Evolutionary conservation across 139 green algal species (phyloP).

Genomic region (Chlamydomonas applanata): DNA sequence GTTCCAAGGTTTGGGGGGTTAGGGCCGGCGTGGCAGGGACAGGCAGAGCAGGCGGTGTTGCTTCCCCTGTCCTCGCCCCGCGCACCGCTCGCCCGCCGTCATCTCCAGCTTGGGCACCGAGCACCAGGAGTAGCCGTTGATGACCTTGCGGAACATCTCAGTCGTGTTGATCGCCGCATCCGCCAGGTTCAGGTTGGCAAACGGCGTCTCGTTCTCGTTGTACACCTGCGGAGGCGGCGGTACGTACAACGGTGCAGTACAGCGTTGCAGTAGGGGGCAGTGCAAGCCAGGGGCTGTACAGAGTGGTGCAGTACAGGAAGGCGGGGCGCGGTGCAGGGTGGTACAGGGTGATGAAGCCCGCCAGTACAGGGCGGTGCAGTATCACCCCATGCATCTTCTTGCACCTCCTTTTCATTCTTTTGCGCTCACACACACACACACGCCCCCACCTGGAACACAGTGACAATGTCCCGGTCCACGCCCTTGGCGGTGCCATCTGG

Average conservation of each 20-base stretch:
- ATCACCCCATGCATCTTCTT: no score
- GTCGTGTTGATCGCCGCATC: neutral
- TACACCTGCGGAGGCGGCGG: neutral
- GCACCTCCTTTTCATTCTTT: no score
- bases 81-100: conserved; percentile 30
- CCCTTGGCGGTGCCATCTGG: conserved; percentile 26
- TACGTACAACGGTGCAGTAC: neutral
- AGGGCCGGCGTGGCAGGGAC: no score
- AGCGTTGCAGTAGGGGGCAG: no score
- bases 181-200: neutral
- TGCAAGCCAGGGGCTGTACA: no score
- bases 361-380: no score
- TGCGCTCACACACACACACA: no score
- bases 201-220: conserved; percentile 1
- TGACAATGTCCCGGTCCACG: conserved; percentile 37
- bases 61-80: no score
- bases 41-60: neutral
- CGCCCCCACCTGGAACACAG: conserved; percentile 28
- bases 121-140: conserved; percentile 39
- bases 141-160: conserved; percentile 1
- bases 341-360: no score
- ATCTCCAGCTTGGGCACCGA: conserved; percentile 18
- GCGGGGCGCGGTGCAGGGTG: no score
- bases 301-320: no score
- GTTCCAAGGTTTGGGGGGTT: no score